These are phyloP conservation scores for Megacollybia marginata DNA, from an alignment of 768 basidiomycete species.

Conservation along the genomic window DNA sequence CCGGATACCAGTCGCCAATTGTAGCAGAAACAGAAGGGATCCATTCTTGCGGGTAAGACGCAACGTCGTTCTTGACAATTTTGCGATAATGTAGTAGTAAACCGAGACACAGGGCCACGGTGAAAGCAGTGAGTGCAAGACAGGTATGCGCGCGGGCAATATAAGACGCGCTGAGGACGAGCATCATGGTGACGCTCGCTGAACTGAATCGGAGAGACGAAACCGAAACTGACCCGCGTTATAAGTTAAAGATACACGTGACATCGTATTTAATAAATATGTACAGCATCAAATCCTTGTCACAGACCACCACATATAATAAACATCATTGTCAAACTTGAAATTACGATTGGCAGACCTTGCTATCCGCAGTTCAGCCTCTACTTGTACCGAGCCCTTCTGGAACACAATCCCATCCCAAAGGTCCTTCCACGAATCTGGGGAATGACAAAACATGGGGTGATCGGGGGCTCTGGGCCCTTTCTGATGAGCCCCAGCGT, in stretches of 20 bases:
- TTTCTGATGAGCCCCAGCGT: slow-evolving; percentile 12
- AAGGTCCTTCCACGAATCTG: neutral
- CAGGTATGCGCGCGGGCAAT: slow-evolving; percentile 60
- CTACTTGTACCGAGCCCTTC: slow-evolving; percentile 10
- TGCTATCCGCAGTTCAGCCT: slow-evolving; percentile 4
- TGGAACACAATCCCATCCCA: slow-evolving; percentile 11
- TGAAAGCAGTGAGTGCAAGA: slow-evolving; percentile 61
- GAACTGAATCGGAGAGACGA: too few relatives aligned
- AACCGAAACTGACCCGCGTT: too few relatives aligned
- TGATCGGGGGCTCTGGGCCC: neutral
- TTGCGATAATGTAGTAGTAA: slow-evolving; percentile 71
- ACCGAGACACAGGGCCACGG: slow-evolving; percentile 54
- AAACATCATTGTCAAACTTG: too few relatives aligned
- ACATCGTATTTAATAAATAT: too few relatives aligned
- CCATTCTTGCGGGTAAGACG: slow-evolving; percentile 83
- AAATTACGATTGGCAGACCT: neutral
- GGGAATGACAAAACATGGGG: neutral
- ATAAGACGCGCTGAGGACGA: slow-evolving; percentile 37
- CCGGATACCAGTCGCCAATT: slow-evolving; percentile 91
- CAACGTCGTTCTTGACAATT: slow-evolving; percentile 80
- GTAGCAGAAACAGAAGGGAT: slow-evolving; percentile 86
- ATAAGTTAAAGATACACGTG: too few relatives aligned
- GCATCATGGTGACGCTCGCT: neutral
- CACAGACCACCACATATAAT: too few relatives aligned
- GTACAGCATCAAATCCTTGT: too few relatives aligned